Percentiles rank a stretch among this genome's conserved stretches.
Evolutionary conservation across 2,329 filamentous ascomycete species (phyloP).

Genomic region (Acrocalymma vagum): DNA sequence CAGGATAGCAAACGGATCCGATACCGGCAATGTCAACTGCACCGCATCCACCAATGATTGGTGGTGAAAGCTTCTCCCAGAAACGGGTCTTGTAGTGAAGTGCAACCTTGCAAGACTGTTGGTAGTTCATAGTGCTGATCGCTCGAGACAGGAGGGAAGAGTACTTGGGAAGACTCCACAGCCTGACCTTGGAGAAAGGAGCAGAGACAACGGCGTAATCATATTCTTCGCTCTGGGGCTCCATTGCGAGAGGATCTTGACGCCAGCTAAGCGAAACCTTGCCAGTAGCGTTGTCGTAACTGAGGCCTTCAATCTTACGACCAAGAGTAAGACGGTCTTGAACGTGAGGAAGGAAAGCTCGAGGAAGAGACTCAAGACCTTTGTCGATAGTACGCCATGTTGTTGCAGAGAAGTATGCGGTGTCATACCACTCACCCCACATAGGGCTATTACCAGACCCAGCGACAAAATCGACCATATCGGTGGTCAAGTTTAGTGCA

Average conservation of each 20-base stretch:
- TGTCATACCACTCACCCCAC: slow-evolving; percentile 59
- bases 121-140: slow-evolving; percentile 60
- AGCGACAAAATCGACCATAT: slow-evolving; percentile 57
- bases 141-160: slow-evolving; percentile 59
- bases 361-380: slow-evolving; percentile 66
- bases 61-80: slow-evolving; percentile 62
- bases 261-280: slow-evolving; percentile 69
- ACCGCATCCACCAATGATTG: slow-evolving; percentile 72
- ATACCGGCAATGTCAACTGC: slow-evolving; percentile 68
- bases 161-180: slow-evolving; percentile 67
- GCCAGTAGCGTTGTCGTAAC: slow-evolving; percentile 59
- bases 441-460: slow-evolving; percentile 56
- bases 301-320: slow-evolving; percentile 65
- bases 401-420: slow-evolving; percentile 66
- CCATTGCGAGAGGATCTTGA: slow-evolving; percentile 52
- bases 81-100: slow-evolving; percentile 73
- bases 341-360: slow-evolving; percentile 70
- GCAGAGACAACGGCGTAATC: slow-evolving; percentile 74
- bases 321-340: slow-evolving; percentile 65
- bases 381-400: slow-evolving; percentile 72
- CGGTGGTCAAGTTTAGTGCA: slow-evolving; percentile 64
- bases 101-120: slow-evolving; percentile 65
- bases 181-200: slow-evolving; percentile 70
- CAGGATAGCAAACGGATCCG: slow-evolving; percentile 71
- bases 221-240: slow-evolving; percentile 60